These are phyloP conservation scores for Pelargonium citronellum DNA, from an alignment of 441 rosid species.

Conservation along the genomic window DNA sequence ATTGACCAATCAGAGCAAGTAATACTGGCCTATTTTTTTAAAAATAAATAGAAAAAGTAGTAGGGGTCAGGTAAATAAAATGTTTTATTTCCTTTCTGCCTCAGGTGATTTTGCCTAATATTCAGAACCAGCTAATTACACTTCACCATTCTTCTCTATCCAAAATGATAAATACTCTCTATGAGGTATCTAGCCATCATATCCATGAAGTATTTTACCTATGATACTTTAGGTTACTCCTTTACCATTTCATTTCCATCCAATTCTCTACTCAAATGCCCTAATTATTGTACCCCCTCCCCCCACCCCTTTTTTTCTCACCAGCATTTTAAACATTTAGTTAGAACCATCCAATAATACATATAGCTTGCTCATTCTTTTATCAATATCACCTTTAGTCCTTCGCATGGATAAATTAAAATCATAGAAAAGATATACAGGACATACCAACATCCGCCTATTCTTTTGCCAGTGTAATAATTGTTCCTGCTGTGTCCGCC, in stretches of 20 bases:
- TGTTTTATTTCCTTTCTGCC: neutral
- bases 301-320: neutral
- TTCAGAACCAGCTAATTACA: neutral
- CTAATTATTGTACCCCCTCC: neutral
- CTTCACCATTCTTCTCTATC: neutral
- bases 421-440: neutral
- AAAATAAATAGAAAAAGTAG: neutral
- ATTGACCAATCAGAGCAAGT: neutral
- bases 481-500: slow-evolving; percentile 21
- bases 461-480: slow-evolving; percentile 30
- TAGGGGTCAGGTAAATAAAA: neutral
- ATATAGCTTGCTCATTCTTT: neutral
- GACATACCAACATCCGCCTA: slow-evolving; percentile 26
- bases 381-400: neutral
- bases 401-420: neutral
- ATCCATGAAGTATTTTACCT: neutral
- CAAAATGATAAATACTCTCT: neutral
- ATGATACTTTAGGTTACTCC: neutral
- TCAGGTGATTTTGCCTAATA: neutral
- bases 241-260: neutral
- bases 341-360: neutral
- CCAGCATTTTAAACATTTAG: neutral
- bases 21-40: neutral
- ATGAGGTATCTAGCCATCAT: neutral
- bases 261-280: neutral